Evolutionary conservation across 2,329 filamentous ascomycete species (phyloP), one percentile per base, ranked within the genome.

Genomic region (Lojkania enalia): DNA sequence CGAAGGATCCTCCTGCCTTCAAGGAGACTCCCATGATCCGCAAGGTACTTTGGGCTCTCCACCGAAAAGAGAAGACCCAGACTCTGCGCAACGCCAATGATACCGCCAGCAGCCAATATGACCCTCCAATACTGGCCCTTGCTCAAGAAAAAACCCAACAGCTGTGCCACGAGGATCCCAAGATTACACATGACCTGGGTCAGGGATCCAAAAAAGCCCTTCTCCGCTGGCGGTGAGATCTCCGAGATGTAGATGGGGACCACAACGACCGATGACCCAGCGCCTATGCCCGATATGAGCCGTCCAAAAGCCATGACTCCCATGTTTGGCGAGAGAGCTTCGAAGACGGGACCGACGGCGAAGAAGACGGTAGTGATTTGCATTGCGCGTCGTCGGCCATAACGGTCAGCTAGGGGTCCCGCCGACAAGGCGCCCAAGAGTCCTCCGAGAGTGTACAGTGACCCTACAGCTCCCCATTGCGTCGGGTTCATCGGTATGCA

Each of bases 171-270:
- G 32, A 99, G 72, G 41, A 99, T 96, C 44, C 94, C 94, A 18
- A 91, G 75, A 62, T 97, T 97, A 75, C 91, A 91, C 71, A 90
- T 91, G 62, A 97, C 85, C 67, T 99, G 92, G 0, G 94, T 97
- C 71, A 95, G 86, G 25, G 78, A 76, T 9, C 83, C 83, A 58
- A 96, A 97, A 51, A 95, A 83, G 4, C 90, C 91, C 42, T 85
- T 82, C 54, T 86, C 81, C 13, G 64, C 66, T 1, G 70, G 70
- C 29, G 92, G 94, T 0, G 91, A 86, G 19, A 96, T 81, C 70
- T 99, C 94, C 35, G 90, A 91, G 57, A 99, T 90, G 74, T 95
- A 99, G 15, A 99, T 82, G 0, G 94, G 94, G 2, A 95, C 90
- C 25, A 96, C 88, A 15, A 99, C 94, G 2, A 94, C 92, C 1